A percentile compares a stretch with the other conserved stretches of the same genome.
These are phyloP conservation scores for Garcia nutans DNA, from an alignment of 345 rosid species.

Conservation along the genomic window DNA sequence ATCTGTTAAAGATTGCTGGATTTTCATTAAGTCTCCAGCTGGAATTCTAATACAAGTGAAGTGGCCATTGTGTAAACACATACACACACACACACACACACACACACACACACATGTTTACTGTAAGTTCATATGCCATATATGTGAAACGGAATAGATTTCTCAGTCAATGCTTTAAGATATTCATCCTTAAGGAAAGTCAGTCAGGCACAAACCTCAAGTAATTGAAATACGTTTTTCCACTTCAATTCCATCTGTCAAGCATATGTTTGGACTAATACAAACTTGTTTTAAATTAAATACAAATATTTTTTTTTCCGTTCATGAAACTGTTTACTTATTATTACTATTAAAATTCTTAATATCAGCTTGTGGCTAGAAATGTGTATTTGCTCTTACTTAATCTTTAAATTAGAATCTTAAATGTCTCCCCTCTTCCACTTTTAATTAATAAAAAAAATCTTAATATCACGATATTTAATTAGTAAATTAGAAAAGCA, in stretches of 20 bases:
- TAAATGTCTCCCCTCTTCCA: too few species aligned
- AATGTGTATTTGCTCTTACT: too few species aligned
- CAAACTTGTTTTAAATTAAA: too few species aligned
- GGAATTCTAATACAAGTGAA: too few species aligned
- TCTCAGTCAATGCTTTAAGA: not conserved
- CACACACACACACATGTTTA: not conserved
- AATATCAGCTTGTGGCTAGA: too few species aligned
- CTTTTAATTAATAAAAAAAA: too few species aligned
- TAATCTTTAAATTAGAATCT: too few species aligned
- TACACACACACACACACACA: too few species aligned
- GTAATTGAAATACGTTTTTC: not conserved
- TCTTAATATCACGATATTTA: not conserved
- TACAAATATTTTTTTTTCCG: too few species aligned
- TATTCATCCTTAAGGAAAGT: not conserved
- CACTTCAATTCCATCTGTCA: slow-evolving; percentile 13
- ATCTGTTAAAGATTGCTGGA: too few species aligned
- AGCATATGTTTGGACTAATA: not conserved
- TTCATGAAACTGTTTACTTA: not conserved
- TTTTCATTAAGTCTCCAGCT: too few species aligned
- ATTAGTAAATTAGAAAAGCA: not conserved
- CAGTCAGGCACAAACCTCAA: not conserved
- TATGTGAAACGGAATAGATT: not conserved
- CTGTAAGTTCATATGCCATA: slow-evolving; percentile 1
- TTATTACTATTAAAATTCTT: not conserved
- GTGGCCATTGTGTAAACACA: too few species aligned